Percentiles rank a stretch among this genome's conserved stretches.
Conservation (phyloP, 169 alveolate genomes). For the Ichthyophthirius multifiliis region DNA sequence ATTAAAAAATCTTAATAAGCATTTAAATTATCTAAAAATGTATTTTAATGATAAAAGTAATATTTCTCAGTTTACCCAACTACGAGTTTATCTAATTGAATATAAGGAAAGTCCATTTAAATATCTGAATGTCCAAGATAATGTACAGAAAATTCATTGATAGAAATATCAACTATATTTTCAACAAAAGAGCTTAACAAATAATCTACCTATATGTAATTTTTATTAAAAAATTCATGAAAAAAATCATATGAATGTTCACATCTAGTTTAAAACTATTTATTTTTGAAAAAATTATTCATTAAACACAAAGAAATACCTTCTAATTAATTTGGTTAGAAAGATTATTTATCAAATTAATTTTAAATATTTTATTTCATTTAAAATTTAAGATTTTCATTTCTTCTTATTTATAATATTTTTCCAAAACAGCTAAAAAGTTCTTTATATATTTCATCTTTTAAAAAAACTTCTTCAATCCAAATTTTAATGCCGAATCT, state of each 20-base stretch:
- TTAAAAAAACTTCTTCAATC: neutral
- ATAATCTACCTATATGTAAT: neutral
- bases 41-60: too few species aligned
- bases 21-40: too few species aligned
- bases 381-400: neutral
- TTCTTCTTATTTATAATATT: neutral
- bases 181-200: neutral
- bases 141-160: constrained; percentile 4
- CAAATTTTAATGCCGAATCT: neutral
- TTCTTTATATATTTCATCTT: neutral
- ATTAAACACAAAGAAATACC: neutral
- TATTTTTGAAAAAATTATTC: neutral
- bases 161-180: constrained; percentile 7
- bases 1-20: too few species aligned
- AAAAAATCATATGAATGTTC: neutral
- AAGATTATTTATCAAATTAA: neutral
- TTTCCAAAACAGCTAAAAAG: neutral
- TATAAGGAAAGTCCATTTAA: too few species aligned
- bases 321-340: neutral
- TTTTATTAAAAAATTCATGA: constrained; percentile 9
- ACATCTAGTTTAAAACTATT: neutral
- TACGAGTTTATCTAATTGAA: too few species aligned
- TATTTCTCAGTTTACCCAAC: too few species aligned
- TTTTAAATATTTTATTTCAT: neutral
- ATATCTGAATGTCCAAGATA: constrained; percentile 2